Evolutionary conservation across 2,329 filamentous ascomycete genomes (phyloP), one percentile per base, ranked within the genome.

Genomic region (Stachybotrys elegans): DNA sequence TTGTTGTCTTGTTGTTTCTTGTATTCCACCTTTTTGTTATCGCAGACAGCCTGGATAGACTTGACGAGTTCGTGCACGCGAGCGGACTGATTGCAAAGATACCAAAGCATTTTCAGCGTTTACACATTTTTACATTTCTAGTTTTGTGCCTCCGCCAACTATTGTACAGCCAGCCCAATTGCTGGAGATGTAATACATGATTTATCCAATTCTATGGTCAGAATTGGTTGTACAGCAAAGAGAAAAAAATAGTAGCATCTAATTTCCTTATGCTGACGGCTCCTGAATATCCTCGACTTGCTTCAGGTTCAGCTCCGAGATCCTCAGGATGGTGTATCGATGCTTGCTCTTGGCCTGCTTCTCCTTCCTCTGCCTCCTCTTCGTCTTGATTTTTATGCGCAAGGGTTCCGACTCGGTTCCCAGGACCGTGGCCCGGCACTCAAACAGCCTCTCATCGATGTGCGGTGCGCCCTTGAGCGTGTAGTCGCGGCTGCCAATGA

Each of bases 271-370:
- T 44, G 42, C 43, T 35, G 46, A 45, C 35, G 40, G 40, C 44
- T 45, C 58, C 32, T 67, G 65, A 42, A 72, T 57, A 41, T 72
- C 67, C 40, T 68, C 69, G 40, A 63, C 49, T 19, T 55, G 59
- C 52, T 73, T 72, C 46, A 95, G 75, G 60, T 78, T 84, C 50
- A 97, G 61, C 67, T 97, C 88, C 60, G 86, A 85, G 51, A 98
- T 86, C 59, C 83, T 78, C 66, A 98, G 61, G 19, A 95, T 79
- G 3, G 93, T 98, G 66, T 86, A 95, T 58, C 80, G 77, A 62
- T 95, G 88, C 78, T 98, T 96, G 73, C 89, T 96, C 71, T 77
- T 84, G 9, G 93, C 85, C 47, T 78, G 81, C 72, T 83, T 88
- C 40, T 79, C 76, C 60, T 85, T 76, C 59, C 88, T 72, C 65